These are phyloP conservation scores for Pelargonium nanum DNA, from an alignment of 345 rosid genomes.

Conservation along the genomic window DNA sequence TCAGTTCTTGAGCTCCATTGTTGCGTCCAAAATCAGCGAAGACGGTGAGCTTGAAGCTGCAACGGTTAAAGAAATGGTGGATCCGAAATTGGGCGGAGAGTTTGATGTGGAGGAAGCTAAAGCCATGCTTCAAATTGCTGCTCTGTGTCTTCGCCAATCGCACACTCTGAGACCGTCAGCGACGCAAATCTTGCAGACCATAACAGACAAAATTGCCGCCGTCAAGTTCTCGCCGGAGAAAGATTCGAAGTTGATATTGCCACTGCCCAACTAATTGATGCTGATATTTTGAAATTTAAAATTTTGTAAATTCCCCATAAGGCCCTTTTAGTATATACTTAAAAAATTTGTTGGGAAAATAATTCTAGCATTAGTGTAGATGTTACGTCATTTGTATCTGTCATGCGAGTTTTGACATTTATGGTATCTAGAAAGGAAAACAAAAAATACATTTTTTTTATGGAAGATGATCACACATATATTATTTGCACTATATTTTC, in stretches of 20 bases:
- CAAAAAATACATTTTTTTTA: no score
- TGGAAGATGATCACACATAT: no score
- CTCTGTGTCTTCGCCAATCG: conserved; percentile 15
- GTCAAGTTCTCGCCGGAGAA: neutral
- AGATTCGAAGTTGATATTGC: neutral
- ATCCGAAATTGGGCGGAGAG: conserved; percentile 18
- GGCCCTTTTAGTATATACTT: no score
- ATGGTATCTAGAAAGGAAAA: no score
- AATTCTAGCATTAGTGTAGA: no score
- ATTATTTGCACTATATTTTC: no score
- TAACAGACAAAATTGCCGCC: conserved; percentile 10
- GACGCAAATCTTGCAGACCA: conserved; percentile 3
- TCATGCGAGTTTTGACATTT: no score
- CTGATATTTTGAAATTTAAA: neutral
- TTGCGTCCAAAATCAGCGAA: conserved; percentile 25
- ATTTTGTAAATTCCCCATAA: neutral
- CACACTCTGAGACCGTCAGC: conserved; percentile 17
- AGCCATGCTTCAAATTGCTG: conserved; percentile 16
- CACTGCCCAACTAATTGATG: neutral
- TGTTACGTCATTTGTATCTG: no score
- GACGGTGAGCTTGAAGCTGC: neutral
- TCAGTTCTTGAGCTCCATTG: conserved; percentile 32
- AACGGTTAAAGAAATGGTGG: conserved; percentile 20
- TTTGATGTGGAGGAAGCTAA: conserved; percentile 24
- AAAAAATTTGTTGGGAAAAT: no score